Base-by-base conservation (phyloP, 2,329 filamentous ascomycete genomes). In the Colletotrichum tofieldiae region DNA sequence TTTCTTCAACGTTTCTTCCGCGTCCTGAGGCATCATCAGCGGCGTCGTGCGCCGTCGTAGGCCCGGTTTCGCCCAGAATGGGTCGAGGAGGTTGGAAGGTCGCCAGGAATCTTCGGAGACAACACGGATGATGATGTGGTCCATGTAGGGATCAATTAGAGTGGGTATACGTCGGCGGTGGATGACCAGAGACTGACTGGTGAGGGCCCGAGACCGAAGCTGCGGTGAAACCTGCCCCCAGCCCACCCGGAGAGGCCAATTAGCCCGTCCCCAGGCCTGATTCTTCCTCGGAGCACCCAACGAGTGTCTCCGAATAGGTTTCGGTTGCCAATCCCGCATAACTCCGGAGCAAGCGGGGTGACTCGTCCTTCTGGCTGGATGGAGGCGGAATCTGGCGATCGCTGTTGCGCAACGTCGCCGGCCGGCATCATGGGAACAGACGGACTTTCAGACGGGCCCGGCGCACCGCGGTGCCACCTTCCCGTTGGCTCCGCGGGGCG, bases 401-500 rank as follows among this genome's bases (percentile, higher is more conserved):
- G 41, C n/a, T 58, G 18, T 58, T 26, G 35, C 32, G 41, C 23
- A 51, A 37, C 67, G 51, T 58, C 58, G 52, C 65, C 69, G 69
- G 65, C 58, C 65, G 58, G 65, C 52, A 69, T 72, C 65, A 64
- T 56, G 58, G 65, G 43, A 35, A 16, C 20, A 52, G 65, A n/a
- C 69, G 69, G 69, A 60, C 58, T 69, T 56, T 41, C 18, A 35
- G 47, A 64, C 49, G 61, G 23, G 35, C 56, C 69, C 69, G 69
- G 52, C 45, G 59, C 65, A 35, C 69, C 59, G 58, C 9, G 23
- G 14, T 39, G 43, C 29, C 39, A 16, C 37, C 43, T 32, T 23
- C 26, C 16, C 29, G 16, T 39, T 9, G n/a, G 59, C 59, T 54
- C 69, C 65, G 64, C 45, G 11, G 18, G 29, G 23, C 58, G 69